Conservation (phyloP, 1,284 basidiomycete genomes). For the Entoloma clypeatum region DNA sequence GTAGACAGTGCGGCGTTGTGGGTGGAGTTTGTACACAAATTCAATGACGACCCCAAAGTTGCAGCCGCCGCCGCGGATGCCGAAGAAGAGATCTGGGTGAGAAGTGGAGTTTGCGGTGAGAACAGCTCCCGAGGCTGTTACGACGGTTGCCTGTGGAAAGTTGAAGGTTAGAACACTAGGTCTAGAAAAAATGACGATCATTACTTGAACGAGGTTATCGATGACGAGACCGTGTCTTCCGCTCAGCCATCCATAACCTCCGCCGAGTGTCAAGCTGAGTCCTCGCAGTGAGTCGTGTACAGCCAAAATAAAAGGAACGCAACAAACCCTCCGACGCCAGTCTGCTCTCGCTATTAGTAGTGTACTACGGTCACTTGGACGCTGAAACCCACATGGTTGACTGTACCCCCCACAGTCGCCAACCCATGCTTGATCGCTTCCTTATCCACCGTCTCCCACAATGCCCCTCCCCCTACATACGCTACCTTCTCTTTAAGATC, state of each 20-base stretch:
- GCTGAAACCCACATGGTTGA: conserved; percentile 53
- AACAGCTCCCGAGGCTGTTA: conserved; percentile 47
- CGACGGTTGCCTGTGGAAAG: conserved; percentile 50
- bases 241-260: conserved; percentile 56
- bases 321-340: conserved; percentile 49
- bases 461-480: conserved; percentile 50
- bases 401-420: conserved; percentile 49
- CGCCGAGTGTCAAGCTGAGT: conserved; percentile 49
- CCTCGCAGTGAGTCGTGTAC: conserved; percentile 1
- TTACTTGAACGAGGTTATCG: conserved; percentile 51
- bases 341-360: conserved; percentile 31
- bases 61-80: conserved; percentile 51
- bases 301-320: neutral
- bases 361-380: neutral
- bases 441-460: conserved; percentile 50
- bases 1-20: conserved; percentile 43
- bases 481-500: conserved; percentile 40
- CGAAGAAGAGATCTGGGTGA: conserved; percentile 56
- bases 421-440: conserved; percentile 44
- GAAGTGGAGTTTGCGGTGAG: conserved; percentile 39
- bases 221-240: conserved; percentile 48
- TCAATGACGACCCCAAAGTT: conserved; percentile 58
- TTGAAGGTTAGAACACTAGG: neutral
- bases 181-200: neutral
- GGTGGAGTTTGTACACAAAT: conserved; percentile 48